phyloP scores from a whole-genome alignment of 768 basidiomycete genomes.

The Collybia mongolica region DNA sequence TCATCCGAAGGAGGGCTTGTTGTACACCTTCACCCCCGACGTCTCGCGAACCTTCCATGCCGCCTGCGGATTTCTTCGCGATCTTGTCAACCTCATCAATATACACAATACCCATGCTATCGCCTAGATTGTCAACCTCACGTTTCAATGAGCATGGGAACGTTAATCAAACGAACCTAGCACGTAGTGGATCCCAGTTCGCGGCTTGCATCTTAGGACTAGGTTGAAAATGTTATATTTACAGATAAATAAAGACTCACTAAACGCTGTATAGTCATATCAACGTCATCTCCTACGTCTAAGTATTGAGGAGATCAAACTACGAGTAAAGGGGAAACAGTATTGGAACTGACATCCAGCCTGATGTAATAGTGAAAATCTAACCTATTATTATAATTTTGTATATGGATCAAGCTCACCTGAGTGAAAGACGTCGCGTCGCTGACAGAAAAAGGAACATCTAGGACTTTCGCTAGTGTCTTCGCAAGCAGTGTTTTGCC shows the following conservation, averaged over 20 bases:
- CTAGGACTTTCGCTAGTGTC: slow-evolving; percentile 86
- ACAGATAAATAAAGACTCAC: slow-evolving; percentile 34
- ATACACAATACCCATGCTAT: slow-evolving; percentile 89
- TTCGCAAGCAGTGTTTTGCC: slow-evolving; percentile 91
- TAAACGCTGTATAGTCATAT: slow-evolving; percentile 84
- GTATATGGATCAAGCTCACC: slow-evolving; percentile 31
- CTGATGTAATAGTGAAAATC: slow-evolving; percentile 29
- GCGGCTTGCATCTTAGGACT: slow-evolving; percentile 75
- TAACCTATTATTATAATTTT: neutral
- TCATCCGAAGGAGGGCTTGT: slow-evolving; percentile 87
- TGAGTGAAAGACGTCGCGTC: slow-evolving; percentile 96
- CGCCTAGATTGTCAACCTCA: no score
- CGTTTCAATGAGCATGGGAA: no score
- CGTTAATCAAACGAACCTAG: slow-evolving; percentile 51
- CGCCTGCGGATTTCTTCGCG: slow-evolving; percentile 58
- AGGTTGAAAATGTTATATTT: neutral
- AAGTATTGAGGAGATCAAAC: slow-evolving; percentile 9
- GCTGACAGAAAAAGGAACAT: slow-evolving; percentile 92
- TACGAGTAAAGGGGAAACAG: neutral
- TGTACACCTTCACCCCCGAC: slow-evolving; percentile 97
- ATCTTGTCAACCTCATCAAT: slow-evolving; percentile 98
- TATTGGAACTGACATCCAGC: slow-evolving; percentile 63
- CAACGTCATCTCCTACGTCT: slow-evolving; percentile 98
- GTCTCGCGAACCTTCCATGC: slow-evolving; percentile 74
- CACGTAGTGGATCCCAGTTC: slow-evolving; percentile 82